Percentiles rank a stretch among this genome's conserved stretches.
Conservation (phyloP, 164 flowering plant genomes). For the Amborella trichopoda region DNA sequence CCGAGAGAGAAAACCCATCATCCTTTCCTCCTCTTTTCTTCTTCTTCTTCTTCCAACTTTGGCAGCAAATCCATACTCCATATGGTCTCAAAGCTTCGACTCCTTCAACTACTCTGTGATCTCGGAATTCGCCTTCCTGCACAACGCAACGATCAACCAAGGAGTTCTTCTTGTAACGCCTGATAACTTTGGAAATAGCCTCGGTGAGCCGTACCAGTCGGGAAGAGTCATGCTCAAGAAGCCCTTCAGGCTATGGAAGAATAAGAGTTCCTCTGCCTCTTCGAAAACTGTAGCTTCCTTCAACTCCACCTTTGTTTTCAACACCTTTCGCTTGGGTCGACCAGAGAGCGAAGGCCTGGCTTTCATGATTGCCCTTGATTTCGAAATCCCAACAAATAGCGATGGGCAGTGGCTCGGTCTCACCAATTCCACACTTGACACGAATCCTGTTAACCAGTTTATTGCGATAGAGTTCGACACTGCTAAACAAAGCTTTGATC, state of each 20-base stretch:
- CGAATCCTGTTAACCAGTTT: constrained; percentile 17
- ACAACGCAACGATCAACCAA: constrained; percentile 12
- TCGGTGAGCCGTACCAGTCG: constrained; percentile 14
- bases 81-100: no score
- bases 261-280: not conserved
- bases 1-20: no score
- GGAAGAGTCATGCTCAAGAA: constrained; percentile 17
- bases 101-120: not conserved
- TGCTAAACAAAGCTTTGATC: constrained; percentile 32
- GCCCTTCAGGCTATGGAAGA: constrained; percentile 19
- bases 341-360: constrained; percentile 40
- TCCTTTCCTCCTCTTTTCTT: no score
- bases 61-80: no score
- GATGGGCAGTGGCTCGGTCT: constrained; percentile 47
- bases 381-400: constrained; percentile 21
- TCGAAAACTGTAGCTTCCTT: no score
- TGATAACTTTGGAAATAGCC: constrained; percentile 14
- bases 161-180: constrained; percentile 30
- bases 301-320: constrained; percentile 29
- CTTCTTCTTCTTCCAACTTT: no score
- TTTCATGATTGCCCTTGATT: constrained; percentile 39
- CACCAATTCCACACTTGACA: constrained; percentile 39
- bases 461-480: constrained; percentile 66
- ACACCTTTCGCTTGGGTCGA: constrained; percentile 16
- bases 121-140: not conserved